Conservation (phyloP, 176 grass and related monocot species). For the Oryza australiensis region DNA sequence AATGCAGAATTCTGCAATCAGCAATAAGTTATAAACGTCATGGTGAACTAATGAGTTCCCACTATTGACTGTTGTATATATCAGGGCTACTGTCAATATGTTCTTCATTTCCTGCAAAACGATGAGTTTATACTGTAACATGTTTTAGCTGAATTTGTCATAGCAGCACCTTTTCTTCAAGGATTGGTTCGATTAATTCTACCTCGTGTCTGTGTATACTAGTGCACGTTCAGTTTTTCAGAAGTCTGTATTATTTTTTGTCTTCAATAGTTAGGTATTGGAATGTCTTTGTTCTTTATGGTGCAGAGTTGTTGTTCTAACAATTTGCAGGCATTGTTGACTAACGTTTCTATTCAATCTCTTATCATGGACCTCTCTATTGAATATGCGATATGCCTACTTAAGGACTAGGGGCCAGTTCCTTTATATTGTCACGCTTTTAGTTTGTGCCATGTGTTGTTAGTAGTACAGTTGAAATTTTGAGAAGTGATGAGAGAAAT, state of each 20-base stretch:
- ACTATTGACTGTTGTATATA: background rate
- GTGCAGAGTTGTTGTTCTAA: background rate
- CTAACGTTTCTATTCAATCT: too few species aligned
- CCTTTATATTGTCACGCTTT: background rate
- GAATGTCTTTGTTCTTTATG: background rate
- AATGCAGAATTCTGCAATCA: background rate
- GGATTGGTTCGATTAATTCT: background rate
- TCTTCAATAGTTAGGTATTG: background rate
- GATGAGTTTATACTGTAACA: background rate
- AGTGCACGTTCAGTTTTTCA: background rate
- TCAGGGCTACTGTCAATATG: background rate
- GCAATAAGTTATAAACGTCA: background rate
- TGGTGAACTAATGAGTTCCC: background rate
- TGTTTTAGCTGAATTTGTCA: background rate
- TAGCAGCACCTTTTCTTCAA: background rate
- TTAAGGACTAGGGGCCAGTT: background rate
- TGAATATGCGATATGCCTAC: background rate
- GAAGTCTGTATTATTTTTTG: background rate
- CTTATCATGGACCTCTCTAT: background rate
- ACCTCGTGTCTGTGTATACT: background rate
- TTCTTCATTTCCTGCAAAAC: background rate
- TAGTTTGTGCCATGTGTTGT: background rate
- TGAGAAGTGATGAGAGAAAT: background rate
- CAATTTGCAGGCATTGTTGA: background rate
- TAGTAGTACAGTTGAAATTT: background rate